phyloP scores from a whole-genome alignment of 2,329 filamentous ascomycete species.

The Pseudogymnoascus sp. region DNA sequence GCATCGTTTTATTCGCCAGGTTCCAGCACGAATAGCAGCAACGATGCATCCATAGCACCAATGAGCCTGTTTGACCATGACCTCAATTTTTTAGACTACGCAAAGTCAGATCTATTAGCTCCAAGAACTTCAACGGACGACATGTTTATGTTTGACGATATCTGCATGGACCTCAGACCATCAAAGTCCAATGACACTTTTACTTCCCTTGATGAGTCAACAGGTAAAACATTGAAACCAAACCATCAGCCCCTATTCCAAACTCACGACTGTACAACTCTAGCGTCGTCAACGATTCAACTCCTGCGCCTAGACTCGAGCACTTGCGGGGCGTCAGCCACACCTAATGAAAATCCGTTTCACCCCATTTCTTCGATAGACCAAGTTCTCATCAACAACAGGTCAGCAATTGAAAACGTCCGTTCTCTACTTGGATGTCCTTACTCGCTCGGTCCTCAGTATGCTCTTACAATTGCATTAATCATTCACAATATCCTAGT shows the following conservation, averaged over 20 bases:
- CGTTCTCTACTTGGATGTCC: background rate
- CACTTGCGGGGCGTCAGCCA: background rate
- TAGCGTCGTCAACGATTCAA: constrained; percentile 1
- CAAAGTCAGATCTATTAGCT: background rate
- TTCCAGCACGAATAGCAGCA: background rate
- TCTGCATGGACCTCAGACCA: background rate
- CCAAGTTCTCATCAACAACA: constrained; percentile 3
- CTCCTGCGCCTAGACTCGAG: background rate
- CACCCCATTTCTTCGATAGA: constrained; percentile 4
- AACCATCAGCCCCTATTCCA: background rate
- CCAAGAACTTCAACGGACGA: background rate
- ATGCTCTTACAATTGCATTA: background rate
- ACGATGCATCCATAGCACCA: background rate
- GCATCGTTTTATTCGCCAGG: background rate
- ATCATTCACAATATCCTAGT: background rate
- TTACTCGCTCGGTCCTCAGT: background rate
- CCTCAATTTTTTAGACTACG: background rate
- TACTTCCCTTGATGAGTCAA: background rate
- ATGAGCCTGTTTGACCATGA: background rate
- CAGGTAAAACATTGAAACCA: background rate
- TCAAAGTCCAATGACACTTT: background rate
- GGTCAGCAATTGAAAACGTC: background rate
- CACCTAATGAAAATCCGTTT: background rate
- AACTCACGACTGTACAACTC: background rate
- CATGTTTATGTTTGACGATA: background rate